Conservation (phyloP, 2,329 filamentous ascomycete genomes). For the Grosmannia huntii region DNA sequence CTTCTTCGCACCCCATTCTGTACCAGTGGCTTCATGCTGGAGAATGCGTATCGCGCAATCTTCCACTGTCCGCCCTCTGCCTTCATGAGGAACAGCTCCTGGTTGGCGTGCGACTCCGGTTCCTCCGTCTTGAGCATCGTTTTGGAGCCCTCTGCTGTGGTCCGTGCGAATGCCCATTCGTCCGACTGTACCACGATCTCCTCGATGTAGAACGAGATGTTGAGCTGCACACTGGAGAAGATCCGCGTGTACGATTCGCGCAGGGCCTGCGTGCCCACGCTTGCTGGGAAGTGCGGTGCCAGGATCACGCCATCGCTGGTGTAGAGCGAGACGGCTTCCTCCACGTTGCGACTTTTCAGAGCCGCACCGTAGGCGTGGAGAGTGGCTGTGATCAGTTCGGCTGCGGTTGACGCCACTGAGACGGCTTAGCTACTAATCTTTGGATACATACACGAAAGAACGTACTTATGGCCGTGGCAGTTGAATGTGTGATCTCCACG, state of each 20-base stretch:
- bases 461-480: neutral
- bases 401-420: neutral
- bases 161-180: constrained; percentile 3
- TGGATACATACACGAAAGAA: neutral
- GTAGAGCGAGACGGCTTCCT: constrained; percentile 1
- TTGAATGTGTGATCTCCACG: too few relatives aligned
- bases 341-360: constrained; percentile 3
- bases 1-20: neutral
- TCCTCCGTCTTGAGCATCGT: neutral
- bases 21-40: constrained; percentile 4
- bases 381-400: neutral
- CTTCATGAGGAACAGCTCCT: constrained; percentile 3
- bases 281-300: neutral
- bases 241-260: constrained; percentile 2
- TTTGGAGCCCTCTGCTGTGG: constrained; percentile 3
- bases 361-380: constrained; percentile 4
- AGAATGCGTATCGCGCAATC: constrained; percentile 4
- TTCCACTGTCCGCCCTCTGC: neutral
- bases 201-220: neutral
- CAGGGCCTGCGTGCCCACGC: neutral
- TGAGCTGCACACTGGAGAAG: constrained; percentile 1
- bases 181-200: constrained; percentile 1
- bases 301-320: constrained; percentile 4
- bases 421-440: neutral
- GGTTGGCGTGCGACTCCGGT: neutral